Percentiles rank a stretch among this genome's conserved stretches.
Evolutionary conservation across 106 monocot genomes (phyloP).

Genomic region (Allium fistulosum): DNA sequence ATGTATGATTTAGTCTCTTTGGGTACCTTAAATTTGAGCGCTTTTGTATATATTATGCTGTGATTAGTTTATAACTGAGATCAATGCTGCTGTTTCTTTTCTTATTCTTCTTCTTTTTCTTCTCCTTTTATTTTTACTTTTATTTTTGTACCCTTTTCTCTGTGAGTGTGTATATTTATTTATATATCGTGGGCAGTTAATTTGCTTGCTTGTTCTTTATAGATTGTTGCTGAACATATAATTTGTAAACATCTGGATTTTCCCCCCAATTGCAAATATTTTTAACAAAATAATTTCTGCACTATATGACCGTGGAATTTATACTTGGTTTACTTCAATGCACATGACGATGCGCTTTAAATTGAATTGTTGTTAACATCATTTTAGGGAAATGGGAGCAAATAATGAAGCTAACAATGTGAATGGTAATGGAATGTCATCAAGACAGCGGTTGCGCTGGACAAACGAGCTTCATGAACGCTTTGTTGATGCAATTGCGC

Average conservation of each 20-base stretch:
- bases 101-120: too few relatives aligned
- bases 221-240: too few relatives aligned
- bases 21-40: neutral
- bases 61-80: neutral
- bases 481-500: constrained; percentile 89
- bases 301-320: neutral
- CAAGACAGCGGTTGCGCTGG: constrained; percentile 90
- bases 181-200: too few relatives aligned
- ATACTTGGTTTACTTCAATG: neutral
- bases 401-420: constrained; percentile 9
- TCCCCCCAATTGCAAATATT: neutral
- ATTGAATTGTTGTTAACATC: too few relatives aligned
- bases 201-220: too few relatives aligned
- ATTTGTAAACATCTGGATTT: too few relatives aligned
- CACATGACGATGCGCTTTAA: neutral
- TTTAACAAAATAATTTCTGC: neutral
- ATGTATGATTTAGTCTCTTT: neutral
- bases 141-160: too few relatives aligned
- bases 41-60: neutral
- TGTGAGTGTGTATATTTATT: too few relatives aligned
- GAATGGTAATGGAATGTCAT: constrained; percentile 36
- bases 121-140: too few relatives aligned
- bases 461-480: constrained; percentile 95
- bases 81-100: neutral
- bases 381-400: neutral